Base-by-base conservation (phyloP, 495 filamentous ascomycete genomes). In the Hyphodiscus hymeniophilus region DNA sequence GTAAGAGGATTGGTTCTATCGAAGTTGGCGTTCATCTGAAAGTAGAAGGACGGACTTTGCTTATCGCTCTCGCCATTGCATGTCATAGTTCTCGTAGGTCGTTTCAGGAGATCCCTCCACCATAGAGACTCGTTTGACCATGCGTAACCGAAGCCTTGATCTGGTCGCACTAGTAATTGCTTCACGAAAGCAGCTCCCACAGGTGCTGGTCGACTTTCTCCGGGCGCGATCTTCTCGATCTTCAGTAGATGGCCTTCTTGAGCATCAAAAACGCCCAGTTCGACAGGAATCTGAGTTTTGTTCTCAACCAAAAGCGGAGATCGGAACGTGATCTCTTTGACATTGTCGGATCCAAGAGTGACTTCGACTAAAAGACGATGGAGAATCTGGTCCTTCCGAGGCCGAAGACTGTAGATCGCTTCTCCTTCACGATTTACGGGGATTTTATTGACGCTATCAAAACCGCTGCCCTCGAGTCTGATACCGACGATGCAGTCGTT, bases 281-380 rank as follows among this genome's bases (percentile, higher is more conserved):
- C 94, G 2, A 97, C 80, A 0, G 94, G 90, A 47, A 98, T 95
- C 63, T 97, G 89, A 2, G 92, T 97, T 58, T 89, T 84, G 67
- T 98, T 98, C 64, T 96, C 92, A n/a, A 98, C 79, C 12, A 95
- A 67, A n/a, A 98, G 72, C 6, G 92, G 92, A 12, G 92, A 97
- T 32, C 91, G 81, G 61, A 98, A 87, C 7, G 89, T 97, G 58
- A 98, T 92, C 62, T 95, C 91, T 66, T 98, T 98, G 64, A 98
- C 83, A 51, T 95, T 96, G 65, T 98, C 89, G 3, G 77, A 64
- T 20, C 89, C 91, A 26, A 98, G 76, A 42, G 80, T 90, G 52
- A 98, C 83, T 45, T 98, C 90, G 23, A 96, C 91, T 28, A 97
- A 75, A 16, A 98, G 73, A 22, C 89, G 83, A 63, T 98, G 94